Percentiles rank a stretch among this genome's conserved stretches.
Conservation (phyloP, 2,329 filamentous ascomycete species). For the Aspergillus uvarum region DNA sequence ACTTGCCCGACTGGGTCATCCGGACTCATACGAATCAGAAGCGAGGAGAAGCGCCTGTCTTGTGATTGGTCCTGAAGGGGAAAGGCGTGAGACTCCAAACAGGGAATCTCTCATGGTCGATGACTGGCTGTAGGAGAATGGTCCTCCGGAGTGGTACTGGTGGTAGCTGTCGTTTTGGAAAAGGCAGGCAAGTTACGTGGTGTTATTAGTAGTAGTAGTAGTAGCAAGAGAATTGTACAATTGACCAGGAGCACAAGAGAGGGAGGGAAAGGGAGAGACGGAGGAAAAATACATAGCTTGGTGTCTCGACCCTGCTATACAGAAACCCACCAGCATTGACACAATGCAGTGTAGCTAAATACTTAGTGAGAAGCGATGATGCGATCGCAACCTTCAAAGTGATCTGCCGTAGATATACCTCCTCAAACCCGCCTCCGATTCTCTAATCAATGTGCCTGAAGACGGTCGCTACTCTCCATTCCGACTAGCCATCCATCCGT, state of each 20-base stretch:
- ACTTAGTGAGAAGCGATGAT: neutral
- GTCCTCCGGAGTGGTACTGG: neutral
- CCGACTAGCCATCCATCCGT: neutral
- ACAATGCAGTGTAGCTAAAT: neutral
- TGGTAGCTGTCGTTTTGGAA: neutral
- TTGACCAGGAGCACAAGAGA: neutral
- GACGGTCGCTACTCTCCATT: neutral
- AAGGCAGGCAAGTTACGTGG: neutral
- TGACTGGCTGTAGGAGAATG: neutral
- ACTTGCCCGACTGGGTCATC: slow-evolving; percentile 7
- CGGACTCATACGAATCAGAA: slow-evolving; percentile 8
- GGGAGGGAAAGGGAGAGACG: neutral
- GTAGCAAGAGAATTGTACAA: neutral
- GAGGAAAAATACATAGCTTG: neutral
- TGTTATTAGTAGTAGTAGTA: no score
- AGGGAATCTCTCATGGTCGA: neutral
- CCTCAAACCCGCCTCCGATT: neutral
- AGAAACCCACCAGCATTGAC: neutral
- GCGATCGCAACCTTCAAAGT: neutral
- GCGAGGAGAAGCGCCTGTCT: slow-evolving; percentile 18
- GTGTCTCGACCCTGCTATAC: neutral
- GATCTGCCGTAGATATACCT: neutral
- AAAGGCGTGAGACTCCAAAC: slow-evolving; percentile 14
- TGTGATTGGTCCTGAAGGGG: slow-evolving; percentile 21
- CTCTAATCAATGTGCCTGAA: neutral